Evolutionary conservation across 2,329 filamentous ascomycete species (phyloP).

Genomic region (Exophiala phaeomuriformis): DNA sequence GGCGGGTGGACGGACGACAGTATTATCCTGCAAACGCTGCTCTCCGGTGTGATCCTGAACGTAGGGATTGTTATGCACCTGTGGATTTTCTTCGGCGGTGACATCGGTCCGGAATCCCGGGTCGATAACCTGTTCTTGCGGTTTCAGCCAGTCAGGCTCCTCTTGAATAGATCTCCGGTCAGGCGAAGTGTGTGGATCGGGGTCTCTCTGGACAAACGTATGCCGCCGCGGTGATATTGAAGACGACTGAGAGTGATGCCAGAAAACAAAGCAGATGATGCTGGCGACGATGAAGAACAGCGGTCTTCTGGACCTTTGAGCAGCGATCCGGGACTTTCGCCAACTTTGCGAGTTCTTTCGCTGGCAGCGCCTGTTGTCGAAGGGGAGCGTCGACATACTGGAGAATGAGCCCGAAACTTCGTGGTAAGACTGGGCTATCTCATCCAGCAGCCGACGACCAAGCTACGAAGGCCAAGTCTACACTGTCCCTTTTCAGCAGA

Average conservation of each 20-base stretch:
- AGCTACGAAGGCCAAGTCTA: neutral
- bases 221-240: constrained; percentile 5
- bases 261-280: constrained; percentile 6
- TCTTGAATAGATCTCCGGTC: constrained; percentile 12
- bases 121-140: constrained; percentile 1
- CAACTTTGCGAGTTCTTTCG: constrained; percentile 14
- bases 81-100: neutral
- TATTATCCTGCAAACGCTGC: neutral
- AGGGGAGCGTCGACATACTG: constrained; percentile 9
- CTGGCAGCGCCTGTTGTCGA: constrained; percentile 7
- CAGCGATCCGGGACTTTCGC: constrained; percentile 2
- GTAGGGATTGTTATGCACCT: neutral
- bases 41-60: neutral
- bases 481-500: neutral
- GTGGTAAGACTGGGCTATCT: neutral
- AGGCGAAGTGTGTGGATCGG: neutral
- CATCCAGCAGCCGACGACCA: neutral
- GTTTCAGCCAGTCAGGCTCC: neutral
- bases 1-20: neutral
- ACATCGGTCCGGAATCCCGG: neutral
- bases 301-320: constrained; percentile 7
- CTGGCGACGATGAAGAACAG: constrained; percentile 7
- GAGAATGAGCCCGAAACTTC: neutral
- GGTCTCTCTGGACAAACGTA: neutral
- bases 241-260: constrained; percentile 7